Base-by-base conservation (phyloP, 352 stramenopile genomes). In the Globisporangium megalacanthum region DNA sequence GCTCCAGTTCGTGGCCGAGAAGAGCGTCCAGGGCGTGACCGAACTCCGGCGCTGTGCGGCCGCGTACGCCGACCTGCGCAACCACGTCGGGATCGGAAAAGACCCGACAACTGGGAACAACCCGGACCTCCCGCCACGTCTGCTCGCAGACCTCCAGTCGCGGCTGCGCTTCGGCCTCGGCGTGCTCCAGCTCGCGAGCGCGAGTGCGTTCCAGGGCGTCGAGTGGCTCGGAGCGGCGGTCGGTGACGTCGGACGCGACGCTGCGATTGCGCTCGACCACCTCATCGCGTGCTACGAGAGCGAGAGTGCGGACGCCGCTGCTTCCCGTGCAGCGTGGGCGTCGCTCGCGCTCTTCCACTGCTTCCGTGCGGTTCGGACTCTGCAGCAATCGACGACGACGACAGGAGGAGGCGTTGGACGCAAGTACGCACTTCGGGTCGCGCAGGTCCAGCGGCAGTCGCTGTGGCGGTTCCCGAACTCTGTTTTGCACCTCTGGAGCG, bases 401-500 rank as follows among this genome's bases (percentile, higher is more conserved):
- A n/a, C n/a, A n/a, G n/a, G n/a, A n/a, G 5, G 33, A 8, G 49
- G 63, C 22, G 9, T 58, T 5, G 49, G 22, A 4, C 29, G 19
- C 11, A 60, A 65, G 33, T 50, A 48, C 14, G 33, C 49, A 22
- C 29, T 33, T 15, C 14, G 35, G 15, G 44, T 66, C 31, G 25
- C 55, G n/a, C 20, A 36, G 7, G 46, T 39, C 31, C 70, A 68
- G 15, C 58, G 45, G 11, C 41, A 57, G 9, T 60, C 39, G 15
- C 37, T 72, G 13, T 42, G 65, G 44, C 52, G 62, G 6, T 70
- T 68, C 19, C 70, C 70, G 2, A 48, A 62, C 29, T 60, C 62
- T n/a, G 46, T 79, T 4, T n/a, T 79, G 15, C 71, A 76, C n/a
- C 62, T 72, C 6, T 79, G 70, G 70, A 73, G 62, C 10, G 61